Conservation (phyloP, 2,329 filamentous ascomycete species). For the Sporothrix globosa region DNA sequence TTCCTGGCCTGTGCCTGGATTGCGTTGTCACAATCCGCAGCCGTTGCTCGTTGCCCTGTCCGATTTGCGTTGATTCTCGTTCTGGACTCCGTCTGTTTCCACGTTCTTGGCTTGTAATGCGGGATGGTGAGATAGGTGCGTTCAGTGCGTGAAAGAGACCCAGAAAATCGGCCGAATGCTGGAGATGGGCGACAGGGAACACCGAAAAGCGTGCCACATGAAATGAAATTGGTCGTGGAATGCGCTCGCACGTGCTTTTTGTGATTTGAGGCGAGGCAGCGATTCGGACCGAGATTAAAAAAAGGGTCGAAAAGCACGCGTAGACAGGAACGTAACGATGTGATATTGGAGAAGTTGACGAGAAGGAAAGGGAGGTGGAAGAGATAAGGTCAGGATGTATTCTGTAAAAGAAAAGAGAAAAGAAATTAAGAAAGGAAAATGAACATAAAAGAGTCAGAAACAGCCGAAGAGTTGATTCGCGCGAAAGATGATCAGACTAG, state of each 20-base stretch:
- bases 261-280: not conserved
- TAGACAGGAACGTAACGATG: not conserved
- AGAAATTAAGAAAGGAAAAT: not conserved
- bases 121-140: not conserved
- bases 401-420: not conserved
- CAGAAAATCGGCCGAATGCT: not conserved
- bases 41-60: not conserved
- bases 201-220: not conserved
- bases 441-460: not conserved
- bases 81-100: conserved; percentile 14
- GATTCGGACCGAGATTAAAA: not conserved
- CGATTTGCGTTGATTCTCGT: conserved; percentile 4
- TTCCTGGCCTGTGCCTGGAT: not conserved
- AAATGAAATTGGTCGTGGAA: conserved; percentile 2
- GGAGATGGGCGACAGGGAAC: not conserved
- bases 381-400: not conserved
- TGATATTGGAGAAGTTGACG: not conserved
- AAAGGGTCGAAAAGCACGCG: no score
- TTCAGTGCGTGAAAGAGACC: no score
- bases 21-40: not conserved
- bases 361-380: not conserved
- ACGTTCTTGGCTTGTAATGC: not conserved
- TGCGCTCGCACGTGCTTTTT: conserved; percentile 21
- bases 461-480: not conserved
- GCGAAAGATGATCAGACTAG: conserved; percentile 17